Conservation (phyloP, 148 eudicot genomes). For the Rhododendron williamsianum region DNA sequence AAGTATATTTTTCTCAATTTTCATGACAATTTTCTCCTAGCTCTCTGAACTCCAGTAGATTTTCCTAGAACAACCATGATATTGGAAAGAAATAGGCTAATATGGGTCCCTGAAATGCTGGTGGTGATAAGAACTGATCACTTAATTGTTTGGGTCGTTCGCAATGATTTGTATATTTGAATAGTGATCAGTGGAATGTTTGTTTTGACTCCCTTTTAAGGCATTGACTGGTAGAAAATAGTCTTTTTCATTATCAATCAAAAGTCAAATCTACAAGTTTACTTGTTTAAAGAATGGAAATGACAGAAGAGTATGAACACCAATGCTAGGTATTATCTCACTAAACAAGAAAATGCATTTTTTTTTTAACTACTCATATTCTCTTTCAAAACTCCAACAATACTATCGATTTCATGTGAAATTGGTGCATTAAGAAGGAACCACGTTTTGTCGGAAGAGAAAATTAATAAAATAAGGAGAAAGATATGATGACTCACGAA, state of each 20-base stretch:
- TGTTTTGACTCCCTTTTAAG: too few relatives aligned
- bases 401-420: not conserved
- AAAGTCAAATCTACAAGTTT: not conserved
- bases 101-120: too few relatives aligned
- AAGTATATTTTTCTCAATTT: not conserved
- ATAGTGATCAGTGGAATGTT: not conserved
- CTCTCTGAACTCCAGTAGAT: not conserved
- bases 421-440: not conserved
- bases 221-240: not conserved
- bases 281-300: not conserved
- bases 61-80: not conserved
- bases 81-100: not conserved
- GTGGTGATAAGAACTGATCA: too few relatives aligned
- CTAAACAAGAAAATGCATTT: too few relatives aligned
- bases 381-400: too few relatives aligned
- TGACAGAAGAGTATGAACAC: not conserved
- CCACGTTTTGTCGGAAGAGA: not conserved
- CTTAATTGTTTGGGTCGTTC: not conserved
- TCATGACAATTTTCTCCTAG: not conserved
- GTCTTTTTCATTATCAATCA: not conserved
- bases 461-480: not conserved
- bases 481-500: not conserved
- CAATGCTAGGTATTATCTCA: too few relatives aligned
- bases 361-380: too few relatives aligned
- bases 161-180: not conserved